phyloP scores from a whole-genome alignment of 495 filamentous ascomycete species.

The Aspergillus sclerotiicarbonarius region DNA sequence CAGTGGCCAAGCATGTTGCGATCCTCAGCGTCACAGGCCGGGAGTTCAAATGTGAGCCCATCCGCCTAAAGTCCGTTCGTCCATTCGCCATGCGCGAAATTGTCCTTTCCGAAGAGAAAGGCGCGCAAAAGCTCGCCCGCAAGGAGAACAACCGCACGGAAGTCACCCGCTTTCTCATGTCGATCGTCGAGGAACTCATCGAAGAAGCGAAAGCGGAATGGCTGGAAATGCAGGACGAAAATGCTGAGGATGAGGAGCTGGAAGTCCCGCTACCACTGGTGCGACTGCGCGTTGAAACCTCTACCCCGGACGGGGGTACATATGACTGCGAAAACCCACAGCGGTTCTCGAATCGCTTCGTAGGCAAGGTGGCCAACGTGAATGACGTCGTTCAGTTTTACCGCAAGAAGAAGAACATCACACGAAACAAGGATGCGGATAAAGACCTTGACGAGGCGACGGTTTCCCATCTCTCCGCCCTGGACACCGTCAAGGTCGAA shows the following conservation, averaged over 20 bases:
- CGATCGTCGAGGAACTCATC: conserved; percentile 80
- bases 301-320: conserved; percentile 78
- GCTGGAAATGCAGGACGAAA: conserved; percentile 64
- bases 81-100: conserved; percentile 90
- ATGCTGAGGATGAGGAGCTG: conserved; percentile 52
- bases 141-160: conserved; percentile 79
- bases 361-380: conserved; percentile 84
- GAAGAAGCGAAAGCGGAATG: conserved; percentile 79
- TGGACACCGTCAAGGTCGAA: conserved; percentile 82
- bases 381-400: conserved; percentile 94
- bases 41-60: conserved; percentile 76
- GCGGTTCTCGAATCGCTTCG: conserved; percentile 92
- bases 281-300: conserved; percentile 85
- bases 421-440: conserved; percentile 34
- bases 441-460: conserved; percentile 54
- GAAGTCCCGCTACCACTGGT: conserved; percentile 75
- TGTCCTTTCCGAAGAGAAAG: conserved; percentile 68
- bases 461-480: conserved; percentile 55
- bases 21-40: conserved; percentile 81
- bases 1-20: conserved; percentile 85
- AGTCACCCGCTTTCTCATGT: conserved; percentile 71
- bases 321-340: conserved; percentile 96
- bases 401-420: conserved; percentile 67
- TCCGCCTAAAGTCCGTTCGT: conserved; percentile 81
- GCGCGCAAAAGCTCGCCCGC: conserved; percentile 72